Base-by-base conservation (phyloP, 169 alveolate species). In the Cryptosporidium canis region DNA sequence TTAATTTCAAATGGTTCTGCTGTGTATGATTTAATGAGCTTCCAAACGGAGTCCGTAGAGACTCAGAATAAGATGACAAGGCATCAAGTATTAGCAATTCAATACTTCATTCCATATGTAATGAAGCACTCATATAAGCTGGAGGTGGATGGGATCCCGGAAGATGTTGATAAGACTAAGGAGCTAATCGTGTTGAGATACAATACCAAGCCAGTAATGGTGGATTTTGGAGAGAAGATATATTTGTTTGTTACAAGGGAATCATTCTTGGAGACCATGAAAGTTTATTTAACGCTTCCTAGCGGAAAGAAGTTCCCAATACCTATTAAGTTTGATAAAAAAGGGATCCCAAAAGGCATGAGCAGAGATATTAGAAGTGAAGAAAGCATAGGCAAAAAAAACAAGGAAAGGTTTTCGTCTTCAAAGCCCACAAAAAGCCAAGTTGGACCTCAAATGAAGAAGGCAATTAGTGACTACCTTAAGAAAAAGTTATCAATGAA, bases 91-190 rank as follows among this genome's bases (percentile, higher is more conserved):
- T 24, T 77, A 31, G 55, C 87, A 56, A 61, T 77, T n/a, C 87
- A 77, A 33, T 77, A 77, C 37, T 77, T 77, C 24, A 58, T 77
- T 58, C 87, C 87, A 31, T 77, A 37, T 77, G 87, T 53, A 39
- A 77, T 77, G 29, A 33, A 66, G 1, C 65, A 77, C 7, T 65
- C 87, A 1, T 43, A 39, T 16, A 55, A 77, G 27, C 16, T 77
- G 64, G 66, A 55, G 39, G 33, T 12, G 11, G 64, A 77, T 39
- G 87, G 58, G 11, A 55, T 77, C 18, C 87, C 77, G 41, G 65
- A 58, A 8, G 41, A 21, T 16, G 27, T 31, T 58, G 65, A 61
- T 11, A 24, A 77, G n/a, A 27, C 58, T 4, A 21, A 29, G 6
- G 31, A 77, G 0, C 39, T 77, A 61, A 43, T 77, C 37, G 35